Base-by-base conservation (phyloP, 2,329 filamentous ascomycete genomes). In the Hypoxylon sp. region DNA sequence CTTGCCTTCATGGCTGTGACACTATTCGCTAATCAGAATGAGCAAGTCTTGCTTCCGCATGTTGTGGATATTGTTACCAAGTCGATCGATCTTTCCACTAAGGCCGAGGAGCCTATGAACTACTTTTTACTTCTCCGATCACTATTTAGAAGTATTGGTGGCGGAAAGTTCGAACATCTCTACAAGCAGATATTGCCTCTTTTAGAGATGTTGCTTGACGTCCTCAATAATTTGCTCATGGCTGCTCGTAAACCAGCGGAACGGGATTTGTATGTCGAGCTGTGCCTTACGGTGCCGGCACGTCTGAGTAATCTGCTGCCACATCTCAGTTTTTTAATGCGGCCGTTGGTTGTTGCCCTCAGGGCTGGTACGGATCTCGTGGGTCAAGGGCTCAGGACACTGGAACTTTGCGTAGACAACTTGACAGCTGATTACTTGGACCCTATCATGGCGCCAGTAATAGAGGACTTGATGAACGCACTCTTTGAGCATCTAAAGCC, bases 1-100 rank as follows among this genome's bases (percentile, higher is more conserved):
- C 83, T 99, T 55, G 97, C 95, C 0, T 99, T 99, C 80, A 99
- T 99, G 96, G 97, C 97, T 0, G 96, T 99, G 42, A 99, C 96
- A 0, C 85, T 99, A 1, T 99, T 99, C 79, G 94, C 94, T 0
- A 87, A 88, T 8, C 94, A 98, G 77, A 99, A 99, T 75, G 96
- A 99, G 81, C 92, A 96, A 78, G 94, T 99, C 2, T 85, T 99
- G 13, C 85, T 98, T 58, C 97, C 97, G 0, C 96, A 99, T 79
- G 95, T 99, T 55, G 94, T 97, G 60, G 97, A 97, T 78, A 97
- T 99, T 71, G 94, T 99, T 68, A 98, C 95, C 11, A 94, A 97
- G 80, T 98, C 95, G 8, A 98, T 99, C 70, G 94, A 98, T 80
- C 84, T 98, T 39, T 98, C 95, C 1, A 97, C 96, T 5, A 97